Evolutionary conservation across 2,329 filamentous ascomycete genomes (phyloP), one percentile per base, ranked within the genome.

Genomic region (Ophiostoma fasciatum): DNA sequence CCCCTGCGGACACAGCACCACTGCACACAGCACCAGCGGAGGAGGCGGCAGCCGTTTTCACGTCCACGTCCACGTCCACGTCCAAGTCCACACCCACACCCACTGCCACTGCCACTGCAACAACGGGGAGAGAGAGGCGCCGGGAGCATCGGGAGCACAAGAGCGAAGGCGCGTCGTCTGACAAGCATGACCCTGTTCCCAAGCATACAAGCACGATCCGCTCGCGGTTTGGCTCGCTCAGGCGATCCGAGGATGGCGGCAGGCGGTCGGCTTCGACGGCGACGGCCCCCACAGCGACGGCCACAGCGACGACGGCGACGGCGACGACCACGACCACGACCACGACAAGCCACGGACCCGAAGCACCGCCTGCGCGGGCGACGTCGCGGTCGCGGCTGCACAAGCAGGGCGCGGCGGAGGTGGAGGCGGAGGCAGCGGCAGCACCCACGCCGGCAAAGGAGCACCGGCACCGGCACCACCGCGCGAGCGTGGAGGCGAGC

Each of bases 141-240:
- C 11, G n/a, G 35, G n/a, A 28, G 23, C 18, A 15, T 21, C 25
- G 15, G 20, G 19, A 29, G 8, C 31, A 12, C 15, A 21, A 23
- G 17, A 40, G 37, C 40, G n/a, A n/a, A n/a, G n/a, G n/a, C n/a
- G n/a, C n/a, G n/a, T n/a, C n/a, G n/a, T 36, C 41, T 38, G 43
- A 47, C 38, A 44, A 38, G 28, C 33, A 36, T 35, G 43, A 42
- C 12, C 36, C 29, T 18, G 15, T 17, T 25, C 38, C 32, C 27
- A 47, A 42, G 42, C 42, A 45, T 21, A 45, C 46, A 29, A 42
- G 18, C 27, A 48, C 42, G 28, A 39, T 39, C 32, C 40, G 41
- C 30, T 47, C 45, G 27, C 35, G 33, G 17, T 32, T 33, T 38
- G 42, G 43, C 35, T 48, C 43, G 23, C 40, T 28, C 38, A 42